A percentile compares a stretch with the other conserved stretches of the same genome.
phyloP scores from a whole-genome alignment of 768 basidiomycete species.

The Cytidiella melzeri region DNA sequence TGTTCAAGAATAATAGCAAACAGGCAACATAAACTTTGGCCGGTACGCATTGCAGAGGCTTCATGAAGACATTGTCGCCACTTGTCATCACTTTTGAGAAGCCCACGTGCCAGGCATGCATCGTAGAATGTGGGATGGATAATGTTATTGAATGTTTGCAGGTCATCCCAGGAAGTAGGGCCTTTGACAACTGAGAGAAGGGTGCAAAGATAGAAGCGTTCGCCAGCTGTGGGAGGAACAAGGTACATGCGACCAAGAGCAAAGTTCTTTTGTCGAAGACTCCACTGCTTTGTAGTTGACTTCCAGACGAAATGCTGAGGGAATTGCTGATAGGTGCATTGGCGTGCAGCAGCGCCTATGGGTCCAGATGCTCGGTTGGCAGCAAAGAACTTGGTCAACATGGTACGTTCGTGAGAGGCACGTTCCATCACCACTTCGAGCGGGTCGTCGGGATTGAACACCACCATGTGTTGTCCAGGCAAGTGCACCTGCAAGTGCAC shows the following conservation, averaged over 20 bases:
- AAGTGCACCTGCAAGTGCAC: conserved; percentile 39
- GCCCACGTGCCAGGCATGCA: conserved; percentile 35
- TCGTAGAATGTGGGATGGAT: conserved; percentile 29
- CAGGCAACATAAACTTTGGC: conserved; percentile 27
- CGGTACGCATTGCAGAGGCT: conserved; percentile 34
- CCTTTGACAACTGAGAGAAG: conserved; percentile 36
- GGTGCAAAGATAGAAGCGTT: conserved; percentile 35
- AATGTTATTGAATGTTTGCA: conserved; percentile 22
- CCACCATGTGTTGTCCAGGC: conserved; percentile 29
- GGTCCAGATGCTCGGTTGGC: conserved; percentile 14
- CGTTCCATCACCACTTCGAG: conserved; percentile 8
- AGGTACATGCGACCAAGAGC: conserved; percentile 38
- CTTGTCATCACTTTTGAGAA: conserved; percentile 39
- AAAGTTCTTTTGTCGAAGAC: conserved; percentile 19
- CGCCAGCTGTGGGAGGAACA: conserved; percentile 29
- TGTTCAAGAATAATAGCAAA: conserved; percentile 34
- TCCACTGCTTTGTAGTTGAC: conserved; percentile 25
- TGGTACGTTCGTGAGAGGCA: conserved; percentile 21
- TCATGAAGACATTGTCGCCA: conserved; percentile 35
- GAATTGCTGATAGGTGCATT: conserved; percentile 33
- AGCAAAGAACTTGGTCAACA: conserved; percentile 27
- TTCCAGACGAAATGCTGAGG: conserved; percentile 28
- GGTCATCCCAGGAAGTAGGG: conserved; percentile 22
- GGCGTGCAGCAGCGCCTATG: conserved; percentile 11
- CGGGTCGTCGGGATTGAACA: conserved; percentile 30